Evolutionary conservation across 2,329 filamentous ascomycete species (phyloP).

Genomic region (Colletotrichum sp.): DNA sequence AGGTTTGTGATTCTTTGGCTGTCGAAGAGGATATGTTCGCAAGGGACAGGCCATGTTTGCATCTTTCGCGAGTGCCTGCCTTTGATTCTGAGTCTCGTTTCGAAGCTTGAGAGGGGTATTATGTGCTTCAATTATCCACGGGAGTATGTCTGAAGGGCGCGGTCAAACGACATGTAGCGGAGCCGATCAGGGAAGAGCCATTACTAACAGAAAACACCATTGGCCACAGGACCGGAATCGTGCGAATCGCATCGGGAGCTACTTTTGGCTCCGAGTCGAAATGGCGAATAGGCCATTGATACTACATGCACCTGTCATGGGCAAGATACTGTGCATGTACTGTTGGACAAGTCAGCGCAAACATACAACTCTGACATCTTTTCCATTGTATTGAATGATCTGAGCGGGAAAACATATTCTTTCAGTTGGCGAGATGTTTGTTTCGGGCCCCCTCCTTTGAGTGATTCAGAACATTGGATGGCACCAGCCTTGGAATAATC

Average conservation of each 20-base stretch:
- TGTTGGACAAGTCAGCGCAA: not conserved
- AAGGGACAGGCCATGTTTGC: not conserved
- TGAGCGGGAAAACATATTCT: not conserved
- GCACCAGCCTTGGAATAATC: not conserved
- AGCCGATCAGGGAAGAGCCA: not conserved
- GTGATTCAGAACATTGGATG: not conserved
- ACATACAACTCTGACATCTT: not conserved
- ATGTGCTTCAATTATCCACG: not conserved
- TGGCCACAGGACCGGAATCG: not conserved
- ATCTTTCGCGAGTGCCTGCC: not conserved
- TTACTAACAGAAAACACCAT: not conserved
- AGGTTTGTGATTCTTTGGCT: conserved; percentile 30
- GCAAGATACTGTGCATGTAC: not conserved
- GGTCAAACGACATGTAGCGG: not conserved
- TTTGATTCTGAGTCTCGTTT: not conserved
- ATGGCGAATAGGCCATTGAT: not conserved
- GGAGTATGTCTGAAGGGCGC: not conserved
- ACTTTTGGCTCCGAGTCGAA: not conserved
- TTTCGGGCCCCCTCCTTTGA: not conserved
- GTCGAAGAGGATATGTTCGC: conserved; percentile 31
- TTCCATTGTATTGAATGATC: not conserved
- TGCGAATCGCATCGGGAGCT: not conserved
- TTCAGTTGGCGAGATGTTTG: not conserved
- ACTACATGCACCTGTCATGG: not conserved
- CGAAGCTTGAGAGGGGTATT: not conserved